Base-by-base conservation (phyloP, 768 basidiomycete genomes). In the Auriculariales sp. region DNA sequence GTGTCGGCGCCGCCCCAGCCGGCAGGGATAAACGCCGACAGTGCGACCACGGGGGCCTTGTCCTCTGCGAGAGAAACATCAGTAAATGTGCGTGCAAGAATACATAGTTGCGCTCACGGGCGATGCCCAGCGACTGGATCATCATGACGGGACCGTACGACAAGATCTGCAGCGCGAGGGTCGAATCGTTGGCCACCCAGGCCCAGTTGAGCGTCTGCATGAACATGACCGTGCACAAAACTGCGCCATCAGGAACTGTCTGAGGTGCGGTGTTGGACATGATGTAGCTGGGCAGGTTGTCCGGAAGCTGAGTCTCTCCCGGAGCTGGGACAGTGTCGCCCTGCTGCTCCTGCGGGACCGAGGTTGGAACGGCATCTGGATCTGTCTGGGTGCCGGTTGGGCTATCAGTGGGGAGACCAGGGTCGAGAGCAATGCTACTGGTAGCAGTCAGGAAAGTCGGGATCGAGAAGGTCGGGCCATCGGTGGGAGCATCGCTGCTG, bases 111-210 rank as follows among this genome's bases (percentile, higher is more conserved):
- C 19, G 64, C 74, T 31, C 58, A 75, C 69, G 27, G 49, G 50
- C n/a, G 17, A 79, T 63, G 24, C 55, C 56, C 25, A 83, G 67
- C 3, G 79, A 70, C 2, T 59, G 57, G 27, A 67, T 53, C 48
- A 83, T 55, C 49, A 80, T 60, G 0, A 58, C 25, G 1, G 89
- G 87, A 49, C 82, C 66, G 58, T 71, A 82, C 11, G 74, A 77
- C 58, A 97, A 86, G 35, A 98, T 71, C 66, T 97, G 88, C 45
- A 73, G 80, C 2, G 77, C 70, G 0, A 84, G 73, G 49, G 80
- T 68, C 6, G 64, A 52, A 52, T 69, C 78, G 12, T 55, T 54
- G 33, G 79, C 75, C 3, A 91, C 83, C 55, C 79, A 87, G 0
- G 56, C 17, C 90, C 90, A 93, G 50, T 72, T 73, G 52, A 92